phyloP scores from a whole-genome alignment of 2,329 filamentous ascomycete genomes.

The Fusarium sp. region DNA sequence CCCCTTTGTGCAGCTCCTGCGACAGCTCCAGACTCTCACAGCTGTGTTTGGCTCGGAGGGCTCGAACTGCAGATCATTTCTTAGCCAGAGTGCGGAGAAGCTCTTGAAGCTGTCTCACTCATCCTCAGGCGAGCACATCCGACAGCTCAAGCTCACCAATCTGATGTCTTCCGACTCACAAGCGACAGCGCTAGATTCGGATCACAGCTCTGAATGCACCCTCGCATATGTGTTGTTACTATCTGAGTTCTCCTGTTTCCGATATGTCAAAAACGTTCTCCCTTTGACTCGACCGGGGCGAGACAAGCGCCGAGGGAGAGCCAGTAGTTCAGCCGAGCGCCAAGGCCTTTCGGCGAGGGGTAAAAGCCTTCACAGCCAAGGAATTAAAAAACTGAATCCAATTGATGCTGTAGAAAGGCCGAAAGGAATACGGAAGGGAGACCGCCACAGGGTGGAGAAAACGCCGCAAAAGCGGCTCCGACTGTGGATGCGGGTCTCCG shows the following conservation, averaged over 20 bases:
- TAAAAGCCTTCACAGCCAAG: not conserved
- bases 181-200: not conserved
- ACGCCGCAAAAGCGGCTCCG: conserved; percentile 28
- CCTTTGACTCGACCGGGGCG: conserved; percentile 5
- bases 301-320: conserved; percentile 12
- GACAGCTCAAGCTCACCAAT: conserved; percentile 5
- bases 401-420: conserved; percentile 1
- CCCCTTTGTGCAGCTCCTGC: conserved; percentile 6
- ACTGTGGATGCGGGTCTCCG: conserved; percentile 9
- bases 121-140: conserved; percentile 16
- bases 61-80: conserved; percentile 30
- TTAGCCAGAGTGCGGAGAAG: conserved; percentile 29
- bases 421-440: conserved; percentile 12
- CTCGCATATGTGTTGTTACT: conserved; percentile 5
- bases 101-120: conserved; percentile 24
- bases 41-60: not conserved
- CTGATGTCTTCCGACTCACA: not conserved
- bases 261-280: conserved; percentile 20
- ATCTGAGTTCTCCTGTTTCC: conserved; percentile 8
- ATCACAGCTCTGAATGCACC: conserved; percentile 5
- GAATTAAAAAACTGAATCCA: not conserved
- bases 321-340: conserved; percentile 10
- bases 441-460: conserved; percentile 15
- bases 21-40: conserved; percentile 15
- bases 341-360: conserved; percentile 12